These are phyloP conservation scores for Penicillium rolfsii DNA, from an alignment of 2,329 filamentous ascomycete species.

Conservation along the genomic window DNA sequence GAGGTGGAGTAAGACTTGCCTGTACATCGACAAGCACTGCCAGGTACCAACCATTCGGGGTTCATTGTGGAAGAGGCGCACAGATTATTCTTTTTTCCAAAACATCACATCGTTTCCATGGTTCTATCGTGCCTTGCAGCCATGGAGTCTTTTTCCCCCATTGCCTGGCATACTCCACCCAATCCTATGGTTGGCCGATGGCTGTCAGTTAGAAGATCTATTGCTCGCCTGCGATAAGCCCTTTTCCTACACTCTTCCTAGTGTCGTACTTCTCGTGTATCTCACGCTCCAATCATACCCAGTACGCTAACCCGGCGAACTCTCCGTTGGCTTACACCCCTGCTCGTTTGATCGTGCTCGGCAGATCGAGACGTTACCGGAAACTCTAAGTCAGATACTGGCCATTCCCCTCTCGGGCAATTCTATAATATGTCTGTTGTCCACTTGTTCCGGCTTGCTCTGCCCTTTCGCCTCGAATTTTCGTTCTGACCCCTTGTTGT, in stretches of 20 bases:
- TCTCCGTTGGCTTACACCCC: constrained; percentile 9
- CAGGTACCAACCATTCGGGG: constrained; percentile 12
- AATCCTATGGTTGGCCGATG: constrained; percentile 15
- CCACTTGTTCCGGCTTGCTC: constrained; percentile 8
- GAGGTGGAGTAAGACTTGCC: background rate
- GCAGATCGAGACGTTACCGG: constrained; percentile 19
- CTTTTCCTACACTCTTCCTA: constrained; percentile 5
- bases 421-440: constrained; percentile 27
- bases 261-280: constrained; percentile 12
- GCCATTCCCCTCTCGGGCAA: constrained; percentile 3
- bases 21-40: constrained; percentile 5
- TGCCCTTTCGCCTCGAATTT: constrained; percentile 4
- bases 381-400: constrained; percentile 15
- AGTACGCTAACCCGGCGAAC: constrained; percentile 19
- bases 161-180: constrained; percentile 6
- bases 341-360: constrained; percentile 17
- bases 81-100: constrained; percentile 14
- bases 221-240: constrained; percentile 19
- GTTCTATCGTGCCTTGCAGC: constrained; percentile 5
- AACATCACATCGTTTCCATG: constrained; percentile 15
- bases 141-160: constrained; percentile 16
- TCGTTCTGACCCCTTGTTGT: constrained; percentile 14
- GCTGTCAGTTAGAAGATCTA: constrained; percentile 19
- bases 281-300: constrained; percentile 13
- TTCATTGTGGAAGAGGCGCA: constrained; percentile 1